Percentiles rank a stretch among this genome's conserved stretches.
These are phyloP conservation scores for Neofusicoccum umdonicola DNA, from an alignment of 2,329 filamentous ascomycete genomes.

Conservation along the genomic window DNA sequence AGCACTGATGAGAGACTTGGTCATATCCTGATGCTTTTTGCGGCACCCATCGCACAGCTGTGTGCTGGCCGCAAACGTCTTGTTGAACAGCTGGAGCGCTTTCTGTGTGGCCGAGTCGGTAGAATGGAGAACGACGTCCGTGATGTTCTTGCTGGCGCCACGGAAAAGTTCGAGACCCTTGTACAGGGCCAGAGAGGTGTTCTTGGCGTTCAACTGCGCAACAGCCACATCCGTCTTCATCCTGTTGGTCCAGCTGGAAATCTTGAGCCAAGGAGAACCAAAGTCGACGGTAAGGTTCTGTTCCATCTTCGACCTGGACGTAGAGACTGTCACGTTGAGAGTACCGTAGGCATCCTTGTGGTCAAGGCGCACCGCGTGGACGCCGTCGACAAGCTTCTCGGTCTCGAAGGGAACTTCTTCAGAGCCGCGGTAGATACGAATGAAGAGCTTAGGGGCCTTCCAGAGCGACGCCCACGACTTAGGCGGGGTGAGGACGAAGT, in stretches of 20 bases:
- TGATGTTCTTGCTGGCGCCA: background rate
- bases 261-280: slow-evolving; percentile 31
- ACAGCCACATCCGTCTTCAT: slow-evolving; percentile 22
- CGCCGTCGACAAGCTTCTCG: slow-evolving; percentile 42
- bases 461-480: slow-evolving; percentile 41
- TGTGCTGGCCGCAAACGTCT: background rate
- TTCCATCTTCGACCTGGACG: slow-evolving; percentile 32
- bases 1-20: background rate
- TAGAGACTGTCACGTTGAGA: slow-evolving; percentile 49
- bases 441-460: slow-evolving; percentile 48
- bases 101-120: background rate
- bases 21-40: background rate
- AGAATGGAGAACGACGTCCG: slow-evolving; percentile 4
- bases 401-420: slow-evolving; percentile 39
- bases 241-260: slow-evolving; percentile 25
- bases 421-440: slow-evolving; percentile 48
- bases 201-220: slow-evolving; percentile 24
- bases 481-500: slow-evolving; percentile 53
- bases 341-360: slow-evolving; percentile 49
- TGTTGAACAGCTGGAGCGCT: slow-evolving; percentile 9
- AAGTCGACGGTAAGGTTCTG: slow-evolving; percentile 31
- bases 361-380: slow-evolving; percentile 52
- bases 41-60: background rate
- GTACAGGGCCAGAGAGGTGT: slow-evolving; percentile 25
- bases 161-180: background rate